phyloP scores from a whole-genome alignment of 1,139 yeast species.

The Zygosaccharomyces sapae region DNA sequence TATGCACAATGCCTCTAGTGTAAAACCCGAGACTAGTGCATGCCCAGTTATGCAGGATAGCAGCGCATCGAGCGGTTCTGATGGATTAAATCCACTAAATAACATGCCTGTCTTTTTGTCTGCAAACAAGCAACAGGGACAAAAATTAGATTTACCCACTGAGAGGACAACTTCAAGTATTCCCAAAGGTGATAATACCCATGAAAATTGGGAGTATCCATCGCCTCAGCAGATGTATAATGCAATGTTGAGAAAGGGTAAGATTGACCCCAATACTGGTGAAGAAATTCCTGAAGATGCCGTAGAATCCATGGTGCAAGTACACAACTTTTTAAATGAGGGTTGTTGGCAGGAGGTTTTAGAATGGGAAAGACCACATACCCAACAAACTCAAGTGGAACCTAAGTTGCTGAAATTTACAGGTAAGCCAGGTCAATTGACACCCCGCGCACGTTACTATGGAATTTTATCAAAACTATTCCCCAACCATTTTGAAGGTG shows the following conservation, averaged over 20 bases:
- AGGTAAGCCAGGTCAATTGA: constrained; percentile 82
- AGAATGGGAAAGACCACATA: constrained; percentile 74
- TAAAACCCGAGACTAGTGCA: constrained; percentile 15
- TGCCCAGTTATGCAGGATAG: constrained; percentile 26
- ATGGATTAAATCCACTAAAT: constrained; percentile 61
- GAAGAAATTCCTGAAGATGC: constrained; percentile 90
- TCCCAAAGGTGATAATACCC: constrained; percentile 76
- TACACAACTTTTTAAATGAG: constrained; percentile 91
- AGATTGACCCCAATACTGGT: constrained; percentile 39
- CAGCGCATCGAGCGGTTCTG: constrained; percentile 20
- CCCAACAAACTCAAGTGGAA: constrained; percentile 48
- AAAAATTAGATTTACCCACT: constrained; percentile 69
- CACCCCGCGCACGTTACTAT: constrained; percentile 79
- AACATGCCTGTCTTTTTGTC: constrained; percentile 81
- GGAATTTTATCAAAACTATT: constrained; percentile 61
- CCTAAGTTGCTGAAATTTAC: constrained; percentile 84
- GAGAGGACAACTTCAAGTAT: constrained; percentile 80
- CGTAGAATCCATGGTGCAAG: constrained; percentile 94
- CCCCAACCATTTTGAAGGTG: constrained; percentile 68
- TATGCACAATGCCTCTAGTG: constrained; percentile 34
- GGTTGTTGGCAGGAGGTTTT: constrained; percentile 96
- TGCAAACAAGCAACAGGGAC: constrained; percentile 72
- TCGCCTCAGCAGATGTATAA: constrained; percentile 98
- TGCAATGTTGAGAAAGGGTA: constrained; percentile 94
- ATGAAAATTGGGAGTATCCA: constrained; percentile 87